Evolutionary conservation across 805 yeast genomes (phyloP).

Genomic region (Phaffomyces opuntiae): DNA sequence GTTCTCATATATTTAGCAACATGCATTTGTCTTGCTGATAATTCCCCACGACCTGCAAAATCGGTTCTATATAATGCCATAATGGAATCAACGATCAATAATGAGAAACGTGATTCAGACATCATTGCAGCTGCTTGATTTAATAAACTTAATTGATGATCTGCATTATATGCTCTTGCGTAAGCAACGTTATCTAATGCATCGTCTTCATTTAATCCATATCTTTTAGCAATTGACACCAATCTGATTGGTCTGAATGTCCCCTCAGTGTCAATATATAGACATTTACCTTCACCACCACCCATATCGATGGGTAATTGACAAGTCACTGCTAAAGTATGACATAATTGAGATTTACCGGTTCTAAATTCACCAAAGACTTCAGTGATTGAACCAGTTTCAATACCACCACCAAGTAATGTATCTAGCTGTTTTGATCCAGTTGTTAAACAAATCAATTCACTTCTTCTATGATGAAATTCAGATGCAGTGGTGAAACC

Average conservation of each 20-base stretch:
- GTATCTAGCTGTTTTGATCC: conserved; percentile 94
- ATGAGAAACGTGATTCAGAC: conserved; percentile 87
- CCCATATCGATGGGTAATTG: conserved; percentile 95
- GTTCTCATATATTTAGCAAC: conserved; percentile 91
- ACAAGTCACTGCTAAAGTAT: conserved; percentile 93
- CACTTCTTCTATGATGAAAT: conserved; percentile 83
- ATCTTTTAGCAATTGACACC: conserved; percentile 84
- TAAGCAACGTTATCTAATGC: conserved; percentile 96
- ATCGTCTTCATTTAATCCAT: conserved; percentile 86
- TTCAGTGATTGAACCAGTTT: conserved; percentile 95
- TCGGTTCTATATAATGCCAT: conserved; percentile 97
- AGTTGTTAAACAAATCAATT: conserved; percentile 87
- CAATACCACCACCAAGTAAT: conserved; percentile 91
- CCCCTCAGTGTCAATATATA: conserved; percentile 95
- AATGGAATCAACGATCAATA: conserved; percentile 91
- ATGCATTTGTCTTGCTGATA: conserved; percentile 90
- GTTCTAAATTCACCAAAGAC: conserved; percentile 96
- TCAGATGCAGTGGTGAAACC: conserved; percentile 98
- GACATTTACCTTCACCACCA: conserved; percentile 97
- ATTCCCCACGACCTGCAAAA: conserved; percentile 90
- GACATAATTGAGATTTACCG: conserved; percentile 95
- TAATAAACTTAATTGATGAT: conserved; percentile 82
- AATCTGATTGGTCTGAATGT: conserved; percentile 91
- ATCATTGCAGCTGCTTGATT: conserved; percentile 93
- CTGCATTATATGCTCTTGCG: conserved; percentile 96